phyloP scores from a whole-genome alignment of 23 red algal species.

The Gracilaria gracilis region DNA sequence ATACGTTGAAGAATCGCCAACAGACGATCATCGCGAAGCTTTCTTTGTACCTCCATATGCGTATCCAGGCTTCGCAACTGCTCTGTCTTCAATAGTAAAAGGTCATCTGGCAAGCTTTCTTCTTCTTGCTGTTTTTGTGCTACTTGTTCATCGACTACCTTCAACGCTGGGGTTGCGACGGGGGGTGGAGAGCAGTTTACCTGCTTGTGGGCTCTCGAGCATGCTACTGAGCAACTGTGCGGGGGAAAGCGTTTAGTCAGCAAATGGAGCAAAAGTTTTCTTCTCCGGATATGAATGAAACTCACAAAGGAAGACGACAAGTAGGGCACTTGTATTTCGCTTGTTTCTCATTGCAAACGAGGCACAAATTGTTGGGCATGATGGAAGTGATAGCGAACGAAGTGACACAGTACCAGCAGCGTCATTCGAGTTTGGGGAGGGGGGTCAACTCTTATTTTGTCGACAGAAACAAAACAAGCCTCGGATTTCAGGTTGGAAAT shows the following conservation, averaged over 20 bases:
- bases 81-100: conserved; percentile 33
- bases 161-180: background rate
- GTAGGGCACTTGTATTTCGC: conserved; percentile 72
- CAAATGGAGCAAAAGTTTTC: too few species aligned
- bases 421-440: too few species aligned
- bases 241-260: background rate
- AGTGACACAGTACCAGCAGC: too few species aligned
- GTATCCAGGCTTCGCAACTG: conserved; percentile 40
- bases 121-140: conserved; percentile 15
- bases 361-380: conserved; percentile 37
- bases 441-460: too few species aligned
- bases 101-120: conserved; percentile 10
- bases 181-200: conserved; percentile 25
- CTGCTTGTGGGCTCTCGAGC: conserved; percentile 53
- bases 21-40: conserved; percentile 27
- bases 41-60: conserved; percentile 41
- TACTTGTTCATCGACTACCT: conserved; percentile 6
- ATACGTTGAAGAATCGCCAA: conserved; percentile 34
- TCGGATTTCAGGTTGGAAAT: too few species aligned
- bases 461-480: too few species aligned
- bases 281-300: too few species aligned
- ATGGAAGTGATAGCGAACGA: background rate
- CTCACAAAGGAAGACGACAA: conserved; percentile 68
- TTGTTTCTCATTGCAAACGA: conserved; percentile 47
- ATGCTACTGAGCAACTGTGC: conserved; percentile 60